Evolutionary conservation across 208 protist species (phyloP), one percentile per base, ranked within the genome.

Genomic region (Leishmania aethiopica): DNA sequence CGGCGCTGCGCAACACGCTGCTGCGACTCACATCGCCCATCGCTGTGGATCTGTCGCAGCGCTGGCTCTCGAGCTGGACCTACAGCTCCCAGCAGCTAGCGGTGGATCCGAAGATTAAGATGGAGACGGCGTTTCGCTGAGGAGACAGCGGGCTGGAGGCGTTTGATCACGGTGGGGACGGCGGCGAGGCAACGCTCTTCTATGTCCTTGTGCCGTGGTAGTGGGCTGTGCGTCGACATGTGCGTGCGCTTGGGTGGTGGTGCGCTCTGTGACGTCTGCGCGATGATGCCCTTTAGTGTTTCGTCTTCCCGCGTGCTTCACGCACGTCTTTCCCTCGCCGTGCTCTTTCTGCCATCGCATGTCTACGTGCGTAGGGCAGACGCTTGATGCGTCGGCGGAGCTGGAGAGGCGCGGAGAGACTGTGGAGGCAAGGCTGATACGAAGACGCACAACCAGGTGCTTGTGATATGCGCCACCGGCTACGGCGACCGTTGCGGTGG

Each of bases 61-160:
- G 83, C 28, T 98, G 95, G 95, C 86, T 98, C 17, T 94, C 92
- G 3, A 87, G 85, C 35, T 98, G 95, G 94, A 90, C 85, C 6
- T 98, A 97, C 88, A 96, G 90, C 78, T 90, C 93, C 22, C 91
- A 98, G 84, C 89, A 93, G 72, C 83, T 97, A 17, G 92, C 92
- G 67, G 87, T 96, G 6, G 95, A 97, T 70, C 95, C 95, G 32
- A 96, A 96, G 76, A 95, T 92, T 66, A 95, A 94, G 79, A 89
- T 93, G 84, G 92, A 97, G 78, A 96, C 87, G 0, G 93, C 95
- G 19, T 97, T 93, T 72, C 88, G 92, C 28, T 93, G 77, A 78
- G 53, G 10, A 8, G 35, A 25, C 35, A 32, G n/a, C 15, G n/a
- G 35, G 51, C 11, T 13, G 17, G 32, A 42, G n/a, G 40, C 42